These are phyloP conservation scores for Takashimella tepidaria DNA, from an alignment of 1,284 basidiomycete genomes.

Conservation along the genomic window DNA sequence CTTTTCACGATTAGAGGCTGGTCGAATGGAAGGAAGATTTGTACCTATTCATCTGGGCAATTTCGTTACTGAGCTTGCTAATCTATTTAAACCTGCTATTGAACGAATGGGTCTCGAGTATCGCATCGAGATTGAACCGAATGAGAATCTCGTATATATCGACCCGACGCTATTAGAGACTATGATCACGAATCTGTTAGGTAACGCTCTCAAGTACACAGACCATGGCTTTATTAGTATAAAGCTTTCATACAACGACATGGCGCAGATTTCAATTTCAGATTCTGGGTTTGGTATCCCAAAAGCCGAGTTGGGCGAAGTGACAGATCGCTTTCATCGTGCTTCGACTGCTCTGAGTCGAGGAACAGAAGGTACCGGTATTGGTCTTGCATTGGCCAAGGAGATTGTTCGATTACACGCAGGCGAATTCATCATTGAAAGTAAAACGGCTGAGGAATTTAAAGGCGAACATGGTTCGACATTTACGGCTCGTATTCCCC, in stretches of 20 bases:
- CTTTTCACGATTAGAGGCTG: constrained; percentile 31
- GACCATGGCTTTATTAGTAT: constrained; percentile 18
- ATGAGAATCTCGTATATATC: constrained; percentile 27
- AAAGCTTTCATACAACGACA: constrained; percentile 12
- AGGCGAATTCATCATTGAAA: constrained; percentile 35
- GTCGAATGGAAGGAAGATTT: constrained; percentile 30
- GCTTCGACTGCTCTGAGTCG: neutral
- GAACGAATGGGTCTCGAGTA: constrained; percentile 28
- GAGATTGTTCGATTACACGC: constrained; percentile 42
- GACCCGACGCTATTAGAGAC: constrained; percentile 44
- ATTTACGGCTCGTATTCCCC: constrained; percentile 22
- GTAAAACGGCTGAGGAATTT: constrained; percentile 17
- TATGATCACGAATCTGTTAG: constrained; percentile 32
- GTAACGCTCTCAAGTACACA: constrained; percentile 35
- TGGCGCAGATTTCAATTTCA: constrained; percentile 25
- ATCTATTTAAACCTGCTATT: constrained; percentile 33
- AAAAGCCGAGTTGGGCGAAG: constrained; percentile 5
- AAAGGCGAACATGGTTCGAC: constrained; percentile 17
- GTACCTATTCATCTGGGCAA: constrained; percentile 30
- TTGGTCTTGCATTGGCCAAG: constrained; percentile 14
- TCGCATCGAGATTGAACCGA: constrained; percentile 27
- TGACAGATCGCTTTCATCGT: constrained; percentile 17
- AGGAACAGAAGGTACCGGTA: constrained; percentile 10
- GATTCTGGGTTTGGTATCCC: constrained; percentile 45
- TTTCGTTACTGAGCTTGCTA: constrained; percentile 35